Conservation (phyloP, 768 basidiomycete species). For the Mycena vitilis region DNA sequence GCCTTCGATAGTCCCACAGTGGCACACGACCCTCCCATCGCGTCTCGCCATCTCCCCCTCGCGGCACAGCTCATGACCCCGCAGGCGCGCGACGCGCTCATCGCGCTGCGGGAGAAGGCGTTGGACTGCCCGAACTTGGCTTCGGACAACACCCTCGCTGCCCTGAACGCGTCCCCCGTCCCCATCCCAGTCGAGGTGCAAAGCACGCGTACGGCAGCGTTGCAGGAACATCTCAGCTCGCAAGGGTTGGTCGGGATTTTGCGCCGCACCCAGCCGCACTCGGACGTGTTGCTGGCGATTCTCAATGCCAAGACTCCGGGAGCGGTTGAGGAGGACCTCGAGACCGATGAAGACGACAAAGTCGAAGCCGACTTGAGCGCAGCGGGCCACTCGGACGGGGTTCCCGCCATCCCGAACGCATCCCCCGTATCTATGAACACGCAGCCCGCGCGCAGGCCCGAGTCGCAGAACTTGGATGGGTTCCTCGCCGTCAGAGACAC, state of each 20-base stretch:
- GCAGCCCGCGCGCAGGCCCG: too few species aligned
- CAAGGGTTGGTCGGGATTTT: not conserved
- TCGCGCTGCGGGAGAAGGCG: not conserved
- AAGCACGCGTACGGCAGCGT: not conserved
- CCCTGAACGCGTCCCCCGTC: not conserved
- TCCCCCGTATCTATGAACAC: too few species aligned
- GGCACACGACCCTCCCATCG: too few species aligned
- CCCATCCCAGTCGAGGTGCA: not conserved
- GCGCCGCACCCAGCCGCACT: not conserved
- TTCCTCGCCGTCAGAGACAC: too few species aligned
- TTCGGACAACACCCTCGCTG: not conserved
- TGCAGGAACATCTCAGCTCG: not conserved
- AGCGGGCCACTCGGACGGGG: too few species aligned
- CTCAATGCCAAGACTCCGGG: not conserved
- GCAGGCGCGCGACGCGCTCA: conserved; percentile 19
- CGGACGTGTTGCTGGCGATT: not conserved
- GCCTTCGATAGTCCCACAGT: not conserved
- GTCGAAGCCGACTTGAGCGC: too few species aligned
- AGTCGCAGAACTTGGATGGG: too few species aligned
- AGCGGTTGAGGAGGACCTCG: not conserved
- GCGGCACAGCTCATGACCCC: conserved; percentile 1
- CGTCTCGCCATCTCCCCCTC: too few species aligned
- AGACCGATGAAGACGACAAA: not conserved
- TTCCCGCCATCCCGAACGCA: too few species aligned
- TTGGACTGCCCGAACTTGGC: not conserved